Conservation (phyloP, 2,329 filamentous ascomycete genomes). For the Trichophyton mentagrophytes region DNA sequence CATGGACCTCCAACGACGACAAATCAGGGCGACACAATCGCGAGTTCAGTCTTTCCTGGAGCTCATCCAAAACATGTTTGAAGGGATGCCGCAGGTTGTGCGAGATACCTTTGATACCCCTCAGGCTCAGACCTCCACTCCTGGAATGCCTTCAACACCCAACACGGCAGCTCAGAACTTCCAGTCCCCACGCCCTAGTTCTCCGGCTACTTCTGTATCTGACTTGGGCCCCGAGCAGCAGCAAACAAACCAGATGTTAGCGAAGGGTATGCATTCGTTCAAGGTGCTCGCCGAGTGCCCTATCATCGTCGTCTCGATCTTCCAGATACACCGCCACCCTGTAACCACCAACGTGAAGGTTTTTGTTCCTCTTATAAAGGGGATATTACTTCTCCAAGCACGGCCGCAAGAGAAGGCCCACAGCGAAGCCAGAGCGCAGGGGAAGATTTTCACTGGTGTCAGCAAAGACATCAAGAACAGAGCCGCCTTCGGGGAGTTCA, state of each 20-base stretch:
- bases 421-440: constrained; percentile 63
- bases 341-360: constrained; percentile 76
- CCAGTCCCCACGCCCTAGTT: constrained; percentile 79
- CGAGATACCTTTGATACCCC: constrained; percentile 84
- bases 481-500: constrained; percentile 90
- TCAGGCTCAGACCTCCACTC: constrained; percentile 32
- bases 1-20: constrained; percentile 90
- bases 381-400: constrained; percentile 74
- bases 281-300: constrained; percentile 96
- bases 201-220: constrained; percentile 67
- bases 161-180: constrained; percentile 50
- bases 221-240: constrained; percentile 75
- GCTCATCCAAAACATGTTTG: constrained; percentile 89
- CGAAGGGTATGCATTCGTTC: constrained; percentile 97
- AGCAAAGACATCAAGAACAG: constrained; percentile 88
- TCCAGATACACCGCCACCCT: constrained; percentile 74
- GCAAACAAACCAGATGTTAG: constrained; percentile 64
- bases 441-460: constrained; percentile 80
- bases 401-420: constrained; percentile 89
- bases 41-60: constrained; percentile 83
- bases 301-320: constrained; percentile 96
- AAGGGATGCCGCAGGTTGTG: constrained; percentile 90
- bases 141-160: constrained; percentile 41
- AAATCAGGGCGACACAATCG: constrained; percentile 64
- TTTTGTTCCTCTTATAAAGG: constrained; percentile 90